These are phyloP conservation scores for Urtica urens DNA, from an alignment of 306 rosid genomes.

Conservation along the genomic window DNA sequence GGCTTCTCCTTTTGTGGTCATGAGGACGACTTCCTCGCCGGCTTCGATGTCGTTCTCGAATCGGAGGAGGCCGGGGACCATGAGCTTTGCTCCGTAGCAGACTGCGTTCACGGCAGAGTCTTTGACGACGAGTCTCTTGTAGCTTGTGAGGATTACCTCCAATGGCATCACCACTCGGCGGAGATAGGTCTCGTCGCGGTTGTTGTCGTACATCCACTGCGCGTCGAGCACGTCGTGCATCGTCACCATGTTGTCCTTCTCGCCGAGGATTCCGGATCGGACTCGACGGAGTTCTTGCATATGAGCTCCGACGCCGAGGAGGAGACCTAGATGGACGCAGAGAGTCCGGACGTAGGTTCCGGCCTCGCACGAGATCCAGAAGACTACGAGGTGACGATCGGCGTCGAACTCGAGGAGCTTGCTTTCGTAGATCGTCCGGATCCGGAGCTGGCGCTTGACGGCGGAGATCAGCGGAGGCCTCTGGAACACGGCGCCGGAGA, in stretches of 20 bases:
- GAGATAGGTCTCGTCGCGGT: conserved; percentile 56
- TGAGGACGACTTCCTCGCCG: conserved; percentile 71
- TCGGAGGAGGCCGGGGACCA: conserved; percentile 76
- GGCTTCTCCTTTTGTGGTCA: conserved; percentile 82
- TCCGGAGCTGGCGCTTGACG: conserved; percentile 77
- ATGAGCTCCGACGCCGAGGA: conserved; percentile 77
- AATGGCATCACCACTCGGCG: conserved; percentile 79
- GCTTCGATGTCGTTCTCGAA: conserved; percentile 71
- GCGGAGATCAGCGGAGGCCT: conserved; percentile 74
- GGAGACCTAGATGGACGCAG: conserved; percentile 75
- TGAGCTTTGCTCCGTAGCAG: conserved; percentile 79
- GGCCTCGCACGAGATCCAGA: conserved; percentile 68
- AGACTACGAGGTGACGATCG: conserved; percentile 60
- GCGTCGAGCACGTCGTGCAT: conserved; percentile 95
- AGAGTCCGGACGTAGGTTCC: conserved; percentile 80
- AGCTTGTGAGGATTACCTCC: conserved; percentile 55
- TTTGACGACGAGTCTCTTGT: conserved; percentile 77
- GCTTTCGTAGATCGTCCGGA: conserved; percentile 78
- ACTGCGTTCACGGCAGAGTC: conserved; percentile 83
- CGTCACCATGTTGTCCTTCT: conserved; percentile 77
- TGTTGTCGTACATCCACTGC: conserved; percentile 61
- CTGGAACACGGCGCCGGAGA: conserved; percentile 81
- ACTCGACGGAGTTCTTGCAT: conserved; percentile 92
- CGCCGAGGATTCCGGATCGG: conserved; percentile 69
- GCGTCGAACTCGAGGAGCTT: conserved; percentile 74